These are phyloP conservation scores for Paramecium biaurelia DNA, from an alignment of 73 alveolate species.

Conservation along the genomic window DNA sequence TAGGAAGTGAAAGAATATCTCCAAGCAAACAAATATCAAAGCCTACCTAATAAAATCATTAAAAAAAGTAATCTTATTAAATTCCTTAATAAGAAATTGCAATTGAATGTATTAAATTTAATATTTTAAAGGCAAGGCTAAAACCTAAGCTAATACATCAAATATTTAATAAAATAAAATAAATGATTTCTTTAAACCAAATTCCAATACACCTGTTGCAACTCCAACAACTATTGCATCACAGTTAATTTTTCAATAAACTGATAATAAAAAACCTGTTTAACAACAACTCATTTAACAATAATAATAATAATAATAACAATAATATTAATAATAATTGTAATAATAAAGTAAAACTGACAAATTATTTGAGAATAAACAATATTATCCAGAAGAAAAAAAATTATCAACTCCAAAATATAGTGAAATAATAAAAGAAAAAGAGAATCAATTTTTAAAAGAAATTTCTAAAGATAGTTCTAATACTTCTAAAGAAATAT, in stretches of 20 bases:
- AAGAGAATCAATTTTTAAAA: constrained; percentile 18
- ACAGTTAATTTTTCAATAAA: not conserved
- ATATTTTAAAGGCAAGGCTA: not conserved
- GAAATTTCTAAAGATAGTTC: not conserved
- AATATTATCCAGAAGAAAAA: not conserved
- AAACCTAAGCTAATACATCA: not conserved
- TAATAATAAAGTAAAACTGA: not conserved
- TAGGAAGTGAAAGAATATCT: constrained; percentile 38
- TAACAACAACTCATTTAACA: not conserved
- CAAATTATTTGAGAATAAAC: not conserved
- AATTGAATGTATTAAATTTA: not conserved
- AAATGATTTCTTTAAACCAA: constrained; percentile 26
- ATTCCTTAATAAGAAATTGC: not conserved
- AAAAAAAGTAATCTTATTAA: not conserved
- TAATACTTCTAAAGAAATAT: not conserved
- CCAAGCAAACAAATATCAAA: not conserved
- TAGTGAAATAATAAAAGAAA: not conserved
- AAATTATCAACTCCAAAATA: constrained; percentile 40
- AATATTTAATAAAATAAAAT: not conserved
- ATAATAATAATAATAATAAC: not conserved
- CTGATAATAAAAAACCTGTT: constrained; percentile 34
- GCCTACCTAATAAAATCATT: not conserved
- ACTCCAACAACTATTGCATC: constrained; percentile 25
- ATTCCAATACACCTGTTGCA: constrained; percentile 38
- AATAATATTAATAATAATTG: not conserved